These are phyloP conservation scores for Elongisporangium anandrum DNA, from an alignment of 352 stramenopile species.

Conservation along the genomic window DNA sequence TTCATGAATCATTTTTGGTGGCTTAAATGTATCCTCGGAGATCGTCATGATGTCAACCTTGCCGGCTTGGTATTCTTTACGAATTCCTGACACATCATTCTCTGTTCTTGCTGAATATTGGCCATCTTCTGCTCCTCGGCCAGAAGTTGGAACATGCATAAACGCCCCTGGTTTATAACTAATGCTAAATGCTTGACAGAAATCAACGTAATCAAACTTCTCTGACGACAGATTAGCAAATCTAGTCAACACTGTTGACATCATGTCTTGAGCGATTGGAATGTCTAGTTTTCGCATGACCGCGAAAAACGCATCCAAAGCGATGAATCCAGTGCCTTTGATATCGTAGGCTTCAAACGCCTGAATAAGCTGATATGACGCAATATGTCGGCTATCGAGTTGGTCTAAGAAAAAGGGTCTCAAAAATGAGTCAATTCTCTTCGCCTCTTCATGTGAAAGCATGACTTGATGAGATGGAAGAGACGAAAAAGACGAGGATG, in stretches of 20 bases:
- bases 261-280: constrained; percentile 34
- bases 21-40: neutral
- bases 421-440: constrained; percentile 37
- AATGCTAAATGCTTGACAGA: constrained; percentile 25
- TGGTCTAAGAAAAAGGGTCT: constrained; percentile 46
- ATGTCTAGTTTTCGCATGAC: constrained; percentile 67
- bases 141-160: neutral
- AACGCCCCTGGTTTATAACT: neutral
- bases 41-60: neutral
- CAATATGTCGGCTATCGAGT: constrained; percentile 32
- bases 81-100: neutral
- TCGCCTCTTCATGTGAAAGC: constrained; percentile 34
- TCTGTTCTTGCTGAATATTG: neutral
- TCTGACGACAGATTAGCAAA: constrained; percentile 41
- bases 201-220: constrained; percentile 74
- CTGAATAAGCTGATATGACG: constrained; percentile 19
- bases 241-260: constrained; percentile 32
- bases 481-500: neutral
- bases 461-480: neutral
- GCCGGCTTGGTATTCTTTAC: neutral
- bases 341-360: constrained; percentile 60
- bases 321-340: constrained; percentile 54
- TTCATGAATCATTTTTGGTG: neutral
- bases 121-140: neutral
- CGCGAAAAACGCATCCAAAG: constrained; percentile 50